These are phyloP conservation scores for Exutisphaerella laricina DNA, from an alignment of 2,329 filamentous ascomycete genomes.

Conservation along the genomic window DNA sequence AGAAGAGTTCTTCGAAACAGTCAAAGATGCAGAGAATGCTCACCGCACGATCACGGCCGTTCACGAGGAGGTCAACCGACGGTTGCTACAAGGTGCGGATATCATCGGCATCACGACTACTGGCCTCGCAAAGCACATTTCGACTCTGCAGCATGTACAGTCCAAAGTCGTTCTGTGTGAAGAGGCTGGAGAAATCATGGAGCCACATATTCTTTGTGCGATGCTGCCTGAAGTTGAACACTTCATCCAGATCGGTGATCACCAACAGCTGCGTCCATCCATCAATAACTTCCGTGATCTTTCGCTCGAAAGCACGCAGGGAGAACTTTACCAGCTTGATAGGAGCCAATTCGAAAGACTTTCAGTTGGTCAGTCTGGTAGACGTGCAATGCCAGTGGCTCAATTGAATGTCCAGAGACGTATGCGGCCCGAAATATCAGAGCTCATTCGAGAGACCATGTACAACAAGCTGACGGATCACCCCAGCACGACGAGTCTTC, in stretches of 20 bases:
- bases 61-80: conserved; percentile 34
- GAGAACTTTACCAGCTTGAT: conserved; percentile 52
- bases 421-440: conserved; percentile 60
- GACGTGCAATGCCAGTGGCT: conserved; percentile 25
- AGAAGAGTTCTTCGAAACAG: conserved; percentile 7
- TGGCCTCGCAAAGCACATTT: conserved; percentile 50
- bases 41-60: conserved; percentile 11
- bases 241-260: conserved; percentile 59
- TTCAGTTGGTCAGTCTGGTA: conserved; percentile 52
- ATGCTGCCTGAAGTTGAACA: conserved; percentile 58
- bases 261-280: conserved; percentile 56
- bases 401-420: conserved; percentile 54
- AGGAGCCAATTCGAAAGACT: conserved; percentile 57
- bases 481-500: not conserved
- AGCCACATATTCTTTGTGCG: conserved; percentile 56
- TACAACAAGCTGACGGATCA: conserved; percentile 55
- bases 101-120: conserved; percentile 58
- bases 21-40: conserved; percentile 1
- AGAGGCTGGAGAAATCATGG: conserved; percentile 64
- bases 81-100: conserved; percentile 39
- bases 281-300: conserved; percentile 49
- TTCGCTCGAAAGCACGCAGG: conserved; percentile 40
- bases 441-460: conserved; percentile 52
- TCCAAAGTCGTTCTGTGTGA: conserved; percentile 40
- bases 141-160: conserved; percentile 49